Conservation (phyloP, 2,329 filamentous ascomycete genomes). For the Gliomastix tumulicola region DNA sequence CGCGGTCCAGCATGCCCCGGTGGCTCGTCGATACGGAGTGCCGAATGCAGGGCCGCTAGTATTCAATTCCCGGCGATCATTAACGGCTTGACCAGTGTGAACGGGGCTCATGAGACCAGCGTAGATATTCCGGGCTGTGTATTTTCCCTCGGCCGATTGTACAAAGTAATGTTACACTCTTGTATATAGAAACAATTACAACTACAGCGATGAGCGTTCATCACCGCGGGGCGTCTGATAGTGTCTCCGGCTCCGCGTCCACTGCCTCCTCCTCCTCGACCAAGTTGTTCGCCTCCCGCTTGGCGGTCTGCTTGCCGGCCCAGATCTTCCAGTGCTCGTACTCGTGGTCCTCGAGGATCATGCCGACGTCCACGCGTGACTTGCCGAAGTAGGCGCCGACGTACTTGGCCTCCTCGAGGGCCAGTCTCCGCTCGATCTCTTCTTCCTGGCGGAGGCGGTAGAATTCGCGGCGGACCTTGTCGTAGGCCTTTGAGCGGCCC, state of each 20-base stretch:
- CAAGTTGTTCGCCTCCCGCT: constrained; percentile 31
- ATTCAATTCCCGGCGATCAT: constrained; percentile 27
- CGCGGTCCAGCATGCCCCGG: constrained; percentile 70
- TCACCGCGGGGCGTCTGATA: no score
- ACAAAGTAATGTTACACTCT: not conserved
- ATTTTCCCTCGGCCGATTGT: constrained; percentile 2
- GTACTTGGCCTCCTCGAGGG: constrained; percentile 78
- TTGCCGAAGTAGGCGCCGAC: constrained; percentile 87
- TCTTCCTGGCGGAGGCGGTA: constrained; percentile 77
- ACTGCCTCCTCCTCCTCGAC: constrained; percentile 5
- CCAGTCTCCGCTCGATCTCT: constrained; percentile 75
- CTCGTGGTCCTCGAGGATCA: constrained; percentile 71
- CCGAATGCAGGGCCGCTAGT: constrained; percentile 30
- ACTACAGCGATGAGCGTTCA: no score
- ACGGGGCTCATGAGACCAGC: no score
- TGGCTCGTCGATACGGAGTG: constrained; percentile 42
- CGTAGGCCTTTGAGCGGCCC: constrained; percentile 68
- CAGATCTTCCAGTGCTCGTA: constrained; percentile 83
- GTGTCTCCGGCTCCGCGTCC: not conserved
- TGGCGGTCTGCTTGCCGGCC: constrained; percentile 49
- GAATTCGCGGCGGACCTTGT: constrained; percentile 81
- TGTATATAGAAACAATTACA: no score
- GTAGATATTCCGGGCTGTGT: no score
- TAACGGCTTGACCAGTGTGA: no score
- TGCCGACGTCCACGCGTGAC: constrained; percentile 65